Base-by-base conservation (phyloP, 225 moss, liverwort and hornwort genomes). In the Bryum argenteum region DNA sequence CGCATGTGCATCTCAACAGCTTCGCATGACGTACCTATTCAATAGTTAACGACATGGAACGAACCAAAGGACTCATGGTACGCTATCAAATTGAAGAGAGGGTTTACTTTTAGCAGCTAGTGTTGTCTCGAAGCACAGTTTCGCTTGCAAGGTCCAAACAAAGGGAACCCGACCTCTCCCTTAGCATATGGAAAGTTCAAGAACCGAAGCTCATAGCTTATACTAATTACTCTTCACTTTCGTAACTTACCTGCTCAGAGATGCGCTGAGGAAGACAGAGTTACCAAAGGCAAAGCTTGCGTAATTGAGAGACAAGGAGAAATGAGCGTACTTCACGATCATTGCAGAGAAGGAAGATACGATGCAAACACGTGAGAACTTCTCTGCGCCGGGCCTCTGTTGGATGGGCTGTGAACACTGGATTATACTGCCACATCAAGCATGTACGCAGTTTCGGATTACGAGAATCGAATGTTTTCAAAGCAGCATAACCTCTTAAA, bases 311-410 rank as follows among this genome's bases (percentile, higher is more conserved):
- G 67, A 48, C 20, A 47, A 12, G 8, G 42, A 48, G 28, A 53
- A 21, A 18, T 58, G 22, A 58, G 11, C 16, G 18, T 74, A 97
- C 96, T 90, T 97, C 93, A 74, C 93, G 88, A 67, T 89, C 71
- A 71, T 79, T 90, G 89, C 96, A 97, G 78, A 97, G 89, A 60
- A 78, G 75, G 77, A 93, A 97, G 59, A 97, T 97, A 63, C 91
- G 85, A 80, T 89, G 89, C 67, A 93, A 77, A 63, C 90, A 97
- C 41, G 91, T 97, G 15, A 97, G 82, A 72, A 97, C 89, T 82
- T 97, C 96, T 84, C 94, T 86, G 75, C 96, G 89, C 69, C 96
- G 89, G 68, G 96, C 96, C 83, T 97, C 96, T 63, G 96, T 97
- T 45, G 96, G 96, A 80, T 97, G 96, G 58, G 96, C 96, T 45